A percentile compares a stretch with the other conserved stretches of the same genome.
These are phyloP conservation scores for Dothideomycetes sp. DNA, from an alignment of 2,329 filamentous ascomycete species.

Conservation along the genomic window DNA sequence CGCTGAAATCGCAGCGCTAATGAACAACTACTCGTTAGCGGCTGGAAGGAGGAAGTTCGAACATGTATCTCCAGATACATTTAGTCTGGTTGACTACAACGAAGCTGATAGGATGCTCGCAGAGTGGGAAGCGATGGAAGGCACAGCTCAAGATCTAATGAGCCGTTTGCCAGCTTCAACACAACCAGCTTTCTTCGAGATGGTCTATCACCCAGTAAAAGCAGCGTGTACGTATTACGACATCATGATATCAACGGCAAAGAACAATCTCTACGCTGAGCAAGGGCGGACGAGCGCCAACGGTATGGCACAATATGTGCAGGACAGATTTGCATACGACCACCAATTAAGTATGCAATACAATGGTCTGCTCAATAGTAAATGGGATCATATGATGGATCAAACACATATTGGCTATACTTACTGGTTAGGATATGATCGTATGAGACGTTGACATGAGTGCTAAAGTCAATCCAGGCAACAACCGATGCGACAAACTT, in stretches of 20 bases:
- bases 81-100: conserved; percentile 52
- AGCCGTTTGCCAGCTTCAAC: conserved; percentile 38
- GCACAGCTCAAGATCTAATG: conserved; percentile 46
- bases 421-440: conserved; percentile 7
- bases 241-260: conserved; percentile 39
- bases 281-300: conserved; percentile 50
- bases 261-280: conserved; percentile 43
- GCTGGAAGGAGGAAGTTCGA: conserved; percentile 52
- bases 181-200: conserved; percentile 52
- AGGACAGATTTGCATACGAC: conserved; percentile 46
- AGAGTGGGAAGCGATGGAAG: conserved; percentile 43
- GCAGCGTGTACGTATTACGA: conserved; percentile 47
- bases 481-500: conserved; percentile 60
- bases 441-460: conserved; percentile 36
- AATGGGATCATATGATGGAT: conserved; percentile 53
- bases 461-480: conserved; percentile 26
- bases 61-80: conserved; percentile 46
- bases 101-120: conserved; percentile 49
- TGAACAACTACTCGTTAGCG: conserved; percentile 47
- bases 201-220: conserved; percentile 48
- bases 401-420: conserved; percentile 36
- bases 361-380: conserved; percentile 47
- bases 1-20: conserved; percentile 37
- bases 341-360: conserved; percentile 45
- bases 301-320: conserved; percentile 38